These are phyloP conservation scores for Phoma sp. DNA, from an alignment of 2,329 filamentous ascomycete species.

Conservation along the genomic window DNA sequence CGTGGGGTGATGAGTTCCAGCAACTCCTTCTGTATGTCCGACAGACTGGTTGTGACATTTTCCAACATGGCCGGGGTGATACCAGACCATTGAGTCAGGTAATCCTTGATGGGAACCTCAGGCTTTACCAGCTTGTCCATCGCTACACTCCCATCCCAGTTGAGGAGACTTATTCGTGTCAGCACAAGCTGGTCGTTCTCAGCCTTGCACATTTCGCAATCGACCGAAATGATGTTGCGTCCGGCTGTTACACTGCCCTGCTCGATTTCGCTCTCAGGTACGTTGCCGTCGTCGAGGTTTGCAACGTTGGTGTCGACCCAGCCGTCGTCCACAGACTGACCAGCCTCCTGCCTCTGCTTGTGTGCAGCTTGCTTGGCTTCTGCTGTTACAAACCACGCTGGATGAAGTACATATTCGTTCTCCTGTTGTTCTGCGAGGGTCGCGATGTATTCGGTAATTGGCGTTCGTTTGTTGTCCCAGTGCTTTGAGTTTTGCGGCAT, in stretches of 20 bases:
- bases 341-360: slow-evolving; percentile 58
- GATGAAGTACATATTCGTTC: slow-evolving; percentile 85
- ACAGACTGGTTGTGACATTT: slow-evolving; percentile 80
- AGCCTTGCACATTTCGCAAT: slow-evolving; percentile 98
- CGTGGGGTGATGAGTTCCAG: slow-evolving; percentile 73
- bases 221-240: slow-evolving; percentile 78
- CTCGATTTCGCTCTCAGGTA: slow-evolving; percentile 74
- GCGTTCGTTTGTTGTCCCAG: slow-evolving; percentile 77
- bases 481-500: slow-evolving; percentile 68
- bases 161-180: slow-evolving; percentile 84
- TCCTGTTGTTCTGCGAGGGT: slow-evolving; percentile 76
- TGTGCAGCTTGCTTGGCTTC: slow-evolving; percentile 62
- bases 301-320: slow-evolving; percentile 83
- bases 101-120: slow-evolving; percentile 84
- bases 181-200: slow-evolving; percentile 80
- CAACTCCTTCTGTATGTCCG: slow-evolving; percentile 81
- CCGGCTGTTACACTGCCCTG: slow-evolving; percentile 84
- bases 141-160: slow-evolving; percentile 82
- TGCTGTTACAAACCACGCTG: slow-evolving; percentile 69
- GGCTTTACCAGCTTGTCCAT: slow-evolving; percentile 94
- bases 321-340: slow-evolving; percentile 63
- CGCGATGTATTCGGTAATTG: slow-evolving; percentile 80
- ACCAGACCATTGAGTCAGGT: slow-evolving; percentile 86
- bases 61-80: slow-evolving; percentile 87
- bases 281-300: slow-evolving; percentile 68